Evolutionary conservation across 306 rosid genomes (phyloP), one percentile per base, ranked within the genome.

Genomic region (Rosa lucieae): DNA sequence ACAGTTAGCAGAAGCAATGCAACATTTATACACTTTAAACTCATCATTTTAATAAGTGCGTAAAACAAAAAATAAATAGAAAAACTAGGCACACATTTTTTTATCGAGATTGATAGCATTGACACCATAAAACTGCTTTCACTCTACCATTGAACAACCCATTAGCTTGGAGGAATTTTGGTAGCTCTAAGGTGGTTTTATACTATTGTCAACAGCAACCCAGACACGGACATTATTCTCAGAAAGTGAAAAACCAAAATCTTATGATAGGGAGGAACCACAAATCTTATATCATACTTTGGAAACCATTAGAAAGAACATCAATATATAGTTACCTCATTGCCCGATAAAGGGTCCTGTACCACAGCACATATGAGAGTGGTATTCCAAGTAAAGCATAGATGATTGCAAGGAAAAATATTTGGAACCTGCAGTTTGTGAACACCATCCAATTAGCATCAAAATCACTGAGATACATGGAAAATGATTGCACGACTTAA

Each of bases 281-380:
- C 44, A 73, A 32, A n/a, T 35, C 10, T 56, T 74, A 35, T 66
- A 55, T 66, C 48, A 75, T 37, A 10, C 26, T 44, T 17, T 13
- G n/a, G 17, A 32, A 40, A 67, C 81, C 21, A 73, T 66, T 71
- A 37, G 51, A 39, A 46, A 12, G 52, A 29, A 75, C 59, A 68
- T 51, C 43, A 15, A 47, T 59, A 18, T 59, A 47, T 8, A 75
- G 26, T 81, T 78, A 88, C 99, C 97, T 93, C 99, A 96, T 91
- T 67, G 99, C 99, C 65, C 97, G 98, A 83, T 96, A 96, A 58
- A 96, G 95, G 42, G 99, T 98, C 88, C 96, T 86, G 79, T 96
- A 93, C 99, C 99, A 96, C 67, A 96, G 92, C 74, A 93, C 97
- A 72, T 96, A 96, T 12, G 98, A 93, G 80, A 96, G 90, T 26